Base-by-base conservation (phyloP, 768 basidiomycete species). In the Leccinum sublutescens region DNA sequence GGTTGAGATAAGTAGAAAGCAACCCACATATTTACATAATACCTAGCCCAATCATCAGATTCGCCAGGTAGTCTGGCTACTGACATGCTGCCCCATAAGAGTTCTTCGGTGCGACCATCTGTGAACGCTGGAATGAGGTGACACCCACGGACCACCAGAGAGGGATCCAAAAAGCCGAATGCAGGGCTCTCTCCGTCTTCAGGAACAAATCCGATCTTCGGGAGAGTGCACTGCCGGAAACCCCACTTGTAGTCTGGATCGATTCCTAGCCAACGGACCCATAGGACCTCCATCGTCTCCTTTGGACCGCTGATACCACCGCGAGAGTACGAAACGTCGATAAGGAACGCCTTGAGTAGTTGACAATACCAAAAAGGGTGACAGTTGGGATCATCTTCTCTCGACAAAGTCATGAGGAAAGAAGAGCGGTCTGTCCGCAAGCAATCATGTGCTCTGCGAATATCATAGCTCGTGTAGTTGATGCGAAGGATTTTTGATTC, bases 351-450 rank as follows among this genome's bases (percentile, higher is more conserved):
- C 3, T 56, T 50, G 12, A 59, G 3, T 1, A 59, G 8, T 2
- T 56, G 54, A 8, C 36, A 40, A 10, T 61, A 55, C 53, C 60
- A 61, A 6, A 54, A 58, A 0, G 52, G 60, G 7, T 61, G 60
- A 12, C 2, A 4, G 1, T 52, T 5, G 1, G 55, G 7, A 14
- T 36, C 36, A 10, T 61, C 53, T 50, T 61, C 43, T 40, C 53
- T 54, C 0, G 34, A 61, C 10, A 55, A 2, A 1, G 43, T 61
- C 27, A 61, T 59, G 3, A 61, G 38, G 19, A 55, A 47, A 2
- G 53, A 29, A 5, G 0, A 6, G 3, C 29, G 0, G 2, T 27
- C n/a, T 5, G 57, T 3, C 7, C n/a, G 8, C 2, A 55, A n/a
- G 3, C 17, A 52, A 19, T 59, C 34, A 4, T 52, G 8, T 2